Base-by-base conservation (phyloP, 2,329 filamentous ascomycete genomes). In the Neoscytalidium dimidiatum region DNA sequence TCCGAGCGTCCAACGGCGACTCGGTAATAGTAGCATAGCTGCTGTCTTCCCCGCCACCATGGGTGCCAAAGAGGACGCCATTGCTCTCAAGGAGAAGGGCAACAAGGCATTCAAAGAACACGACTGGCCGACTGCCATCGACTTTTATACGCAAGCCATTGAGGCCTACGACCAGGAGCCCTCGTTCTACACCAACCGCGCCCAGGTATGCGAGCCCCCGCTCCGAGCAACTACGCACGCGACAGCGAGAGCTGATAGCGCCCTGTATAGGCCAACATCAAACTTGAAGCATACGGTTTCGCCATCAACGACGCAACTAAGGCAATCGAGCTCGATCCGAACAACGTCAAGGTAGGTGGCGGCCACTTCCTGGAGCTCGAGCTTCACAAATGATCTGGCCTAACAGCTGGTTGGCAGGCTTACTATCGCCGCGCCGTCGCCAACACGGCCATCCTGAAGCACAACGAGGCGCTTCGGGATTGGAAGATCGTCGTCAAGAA, bases 371-470 rank as follows among this genome's bases (percentile, higher is more conserved):
- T n/a, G n/a, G n/a, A n/a, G n/a, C n/a, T n/a, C n/a, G n/a, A n/a
- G 4, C 14, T 11, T 17, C 26, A 14, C 41, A 19, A 38, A 17
- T 1, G 35, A 19, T 8, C 19, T 23, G 61, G 66, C n/a, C n/a
- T n/a, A n/a, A n/a, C n/a, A n/a, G n/a, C n/a, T n/a, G 17, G 38
- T 2, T 1, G 57, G 8, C 73, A 96, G 92, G 95, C 94, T 62
- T 97, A 95, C 81, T 99, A 96, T 83, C 89, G 95, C 75, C 88
- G 95, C 80, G 95, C 94, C 61, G 87, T 96, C 26, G 94, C 94
- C 58, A 92, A 95, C 72, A 93, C 94, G 33, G 94, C 94, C 65
- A 97, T 97, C 68, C 84, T 98, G 63, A 90, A 89, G 76, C 92
- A 94, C 71, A 90, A 90, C 75, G 94, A 96, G 67, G 95, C 95